Base-by-base conservation (phyloP, 2,329 filamentous ascomycete genomes). In the Lecanosticta acicola region DNA sequence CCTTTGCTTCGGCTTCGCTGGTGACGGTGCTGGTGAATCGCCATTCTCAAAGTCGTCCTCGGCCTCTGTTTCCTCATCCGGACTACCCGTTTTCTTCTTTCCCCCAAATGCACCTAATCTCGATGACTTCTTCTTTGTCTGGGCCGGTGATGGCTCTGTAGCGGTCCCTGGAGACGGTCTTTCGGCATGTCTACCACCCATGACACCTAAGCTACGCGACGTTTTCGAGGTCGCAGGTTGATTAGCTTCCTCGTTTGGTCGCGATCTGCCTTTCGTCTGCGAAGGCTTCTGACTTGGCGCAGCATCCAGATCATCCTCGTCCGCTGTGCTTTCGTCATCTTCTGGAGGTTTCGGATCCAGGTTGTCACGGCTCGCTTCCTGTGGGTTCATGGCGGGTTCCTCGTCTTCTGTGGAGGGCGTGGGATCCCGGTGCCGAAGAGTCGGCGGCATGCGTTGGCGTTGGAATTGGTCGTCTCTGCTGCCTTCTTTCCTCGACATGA, bases 261-360 rank as follows among this genome's bases (percentile, higher is more conserved):
- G 48, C 24, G 47, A 49, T 37, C n/a, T 26, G 18, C 20, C 42
- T 33, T 34, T 35, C n/a, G 11, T 43, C 36, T 38, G 37, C n/a
- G 50, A 38, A 5, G 44, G 35, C 5, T 34, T 35, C 16, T 35
- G 35, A 18, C 34, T 50, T 14, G 48, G 43, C 17, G 61, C 61
- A 4, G 56, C 62, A 53, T 70, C 68, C 9, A 71, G 59, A 41
- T 63, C 61, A 32, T 60, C 57, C 18, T 72, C 68, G 3, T 68
- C 66, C 18, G 69, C 68, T 38, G 66, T 61, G 14, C 65, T 66
- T 14, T 65, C 63, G n/a, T 66, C 59, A 10, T 59, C 52, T 3
- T 49, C 45, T 29, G 4, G 29, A n/a, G 8, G 38, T 26, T 11
- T 14, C 26, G 4, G 14, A 33, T 24, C 39, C 24, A 42, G 20